Evolutionary conservation across 2,329 filamentous ascomycete species (phyloP).

Genomic region (Pseudogymnoascus sp.): DNA sequence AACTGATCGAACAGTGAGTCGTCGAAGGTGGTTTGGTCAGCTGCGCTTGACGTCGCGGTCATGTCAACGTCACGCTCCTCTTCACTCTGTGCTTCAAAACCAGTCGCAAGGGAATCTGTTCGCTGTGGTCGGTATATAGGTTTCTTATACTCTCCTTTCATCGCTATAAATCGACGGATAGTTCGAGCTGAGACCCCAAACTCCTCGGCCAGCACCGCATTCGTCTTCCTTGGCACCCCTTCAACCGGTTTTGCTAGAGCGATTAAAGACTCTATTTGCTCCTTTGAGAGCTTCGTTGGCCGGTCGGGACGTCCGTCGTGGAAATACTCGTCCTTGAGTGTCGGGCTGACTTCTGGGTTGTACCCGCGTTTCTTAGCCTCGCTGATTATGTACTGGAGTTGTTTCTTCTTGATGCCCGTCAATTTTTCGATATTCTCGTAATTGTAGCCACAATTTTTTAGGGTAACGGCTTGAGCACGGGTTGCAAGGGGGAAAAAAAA

Average conservation of each 20-base stretch:
- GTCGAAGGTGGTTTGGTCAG: background rate
- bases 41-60: background rate
- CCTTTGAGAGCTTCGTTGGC: constrained; percentile 1
- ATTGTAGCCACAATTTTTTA: background rate
- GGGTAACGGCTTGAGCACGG: background rate
- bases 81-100: background rate
- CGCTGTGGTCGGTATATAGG: background rate
- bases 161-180: background rate
- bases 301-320: background rate
- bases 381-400: constrained; percentile 4
- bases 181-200: background rate
- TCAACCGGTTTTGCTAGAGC: background rate
- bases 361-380: constrained; percentile 4
- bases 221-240: constrained; percentile 1
- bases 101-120: background rate
- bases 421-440: background rate
- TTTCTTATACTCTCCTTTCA: background rate
- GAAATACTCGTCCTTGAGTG: constrained; percentile 5
- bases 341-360: background rate
- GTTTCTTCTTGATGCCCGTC: background rate
- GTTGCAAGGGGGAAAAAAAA: constrained; percentile 1
- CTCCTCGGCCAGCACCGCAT: background rate
- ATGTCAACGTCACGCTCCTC: background rate
- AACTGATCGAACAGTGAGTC: background rate
- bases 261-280: background rate